Conservation (phyloP, 345 rosid genomes). For the Kernera saxatilis region DNA sequence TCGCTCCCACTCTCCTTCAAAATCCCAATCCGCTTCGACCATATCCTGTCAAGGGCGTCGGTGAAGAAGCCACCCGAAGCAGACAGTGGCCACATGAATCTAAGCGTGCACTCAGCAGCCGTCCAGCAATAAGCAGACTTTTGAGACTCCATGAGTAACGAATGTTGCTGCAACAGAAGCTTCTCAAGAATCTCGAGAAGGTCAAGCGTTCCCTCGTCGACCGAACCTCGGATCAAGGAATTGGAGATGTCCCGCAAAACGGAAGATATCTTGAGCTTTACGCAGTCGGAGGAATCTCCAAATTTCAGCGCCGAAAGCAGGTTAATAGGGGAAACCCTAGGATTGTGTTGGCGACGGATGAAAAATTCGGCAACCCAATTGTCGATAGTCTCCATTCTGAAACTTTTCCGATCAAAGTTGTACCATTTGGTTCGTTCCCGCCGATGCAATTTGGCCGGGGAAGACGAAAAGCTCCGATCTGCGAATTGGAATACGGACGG, state of each 20-base stretch:
- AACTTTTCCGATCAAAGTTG: neutral
- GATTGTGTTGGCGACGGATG: slow-evolving; percentile 10
- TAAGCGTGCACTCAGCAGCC: slow-evolving; percentile 52
- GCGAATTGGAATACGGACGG: neutral
- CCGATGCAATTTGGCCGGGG: neutral
- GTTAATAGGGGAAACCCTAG: neutral
- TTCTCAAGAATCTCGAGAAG: slow-evolving; percentile 35
- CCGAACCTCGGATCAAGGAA: neutral
- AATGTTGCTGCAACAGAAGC: slow-evolving; percentile 28
- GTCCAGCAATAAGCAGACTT: slow-evolving; percentile 50
- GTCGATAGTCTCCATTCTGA: neutral
- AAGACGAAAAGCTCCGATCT: slow-evolving; percentile 16
- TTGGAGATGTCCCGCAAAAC: slow-evolving; percentile 19
- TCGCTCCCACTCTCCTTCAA: slow-evolving; percentile 33
- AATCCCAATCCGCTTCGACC: slow-evolving; percentile 39
- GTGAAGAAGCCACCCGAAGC: slow-evolving; percentile 21
- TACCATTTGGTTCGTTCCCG: neutral
- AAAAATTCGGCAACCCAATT: slow-evolving; percentile 9
- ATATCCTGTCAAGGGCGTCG: slow-evolving; percentile 48
- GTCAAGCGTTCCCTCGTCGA: slow-evolving; percentile 42
- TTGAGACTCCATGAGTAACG: slow-evolving; percentile 33
- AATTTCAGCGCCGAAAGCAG: slow-evolving; percentile 7
- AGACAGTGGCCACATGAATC: slow-evolving; percentile 36
- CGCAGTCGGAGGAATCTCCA: neutral
- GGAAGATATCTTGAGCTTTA: slow-evolving; percentile 13